Base-by-base conservation (phyloP, 2,329 filamentous ascomycete species). In the Emericellopsis atlantica region DNA sequence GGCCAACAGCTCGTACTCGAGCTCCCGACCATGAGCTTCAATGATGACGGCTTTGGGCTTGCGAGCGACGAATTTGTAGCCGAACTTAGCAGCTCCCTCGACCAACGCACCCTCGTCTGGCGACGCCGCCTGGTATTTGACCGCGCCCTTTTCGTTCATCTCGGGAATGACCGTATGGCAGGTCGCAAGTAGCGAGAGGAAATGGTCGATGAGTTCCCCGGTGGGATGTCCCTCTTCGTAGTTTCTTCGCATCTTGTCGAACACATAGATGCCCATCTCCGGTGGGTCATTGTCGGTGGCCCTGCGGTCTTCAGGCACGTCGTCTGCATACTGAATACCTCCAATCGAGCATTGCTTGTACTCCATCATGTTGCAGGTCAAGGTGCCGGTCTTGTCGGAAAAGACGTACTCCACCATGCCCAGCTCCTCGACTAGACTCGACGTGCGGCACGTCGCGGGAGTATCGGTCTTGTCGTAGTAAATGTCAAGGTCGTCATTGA, bases 381-480 rank as follows among this genome's bases (percentile, higher is more conserved):
- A 67, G 4, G 90, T 96, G 35, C 90, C 90, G 2, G 90, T 96
- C 68, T 96, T 96, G 68, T 96, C 90, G 0, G 88, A 95, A 59
- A 98, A 98, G 48, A 98, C 92, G 54, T 93, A 98, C 55, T 96
- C 92, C 36, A 98, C 93, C 74, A 96, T 95, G 42, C 92, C 92
- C 36, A 98, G 66, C 56, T 98, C 93, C 64, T 98, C 92, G 10
- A 98, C 92, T 56, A 98, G 69, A 49, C 89, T 95, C 2, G 90
- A 96, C 0, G 92, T 98, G 52, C 92, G 79, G 62, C 92, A 98
- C 48, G 92, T 94, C 5, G 92, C 89, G 11, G 92, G 88, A 0
- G 90, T 98, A 53, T 98, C 89, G 1, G 82, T 95, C 57, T 87
- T 85, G 53, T 95, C 85, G 58, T 98, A 87, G 64, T 98, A 98